Conservation (phyloP, 768 basidiomycete species). For the Leucogyrophana mollusca region DNA sequence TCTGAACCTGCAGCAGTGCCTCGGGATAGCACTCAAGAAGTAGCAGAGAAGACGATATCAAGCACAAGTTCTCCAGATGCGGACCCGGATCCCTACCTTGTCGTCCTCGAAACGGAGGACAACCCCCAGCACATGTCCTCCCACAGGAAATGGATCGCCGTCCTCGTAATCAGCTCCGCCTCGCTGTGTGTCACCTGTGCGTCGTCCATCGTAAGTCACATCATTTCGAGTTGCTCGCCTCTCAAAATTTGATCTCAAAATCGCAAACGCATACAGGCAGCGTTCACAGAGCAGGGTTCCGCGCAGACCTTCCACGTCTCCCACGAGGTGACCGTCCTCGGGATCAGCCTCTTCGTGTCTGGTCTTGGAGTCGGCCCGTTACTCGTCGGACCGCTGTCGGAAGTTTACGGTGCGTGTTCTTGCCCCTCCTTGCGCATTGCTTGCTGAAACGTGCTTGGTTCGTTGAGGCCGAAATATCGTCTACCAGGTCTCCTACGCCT, state of each 20-base stretch:
- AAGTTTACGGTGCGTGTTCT: conserved; percentile 25
- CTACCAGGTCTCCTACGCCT: conserved; percentile 57
- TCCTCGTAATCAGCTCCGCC: conserved; percentile 44
- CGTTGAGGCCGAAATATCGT: conserved; percentile 57
- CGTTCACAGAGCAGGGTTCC: conserved; percentile 62
- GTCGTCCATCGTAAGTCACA: conserved; percentile 51
- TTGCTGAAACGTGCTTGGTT: not conserved
- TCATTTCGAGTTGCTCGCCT: not conserved
- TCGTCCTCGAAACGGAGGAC: conserved; percentile 40
- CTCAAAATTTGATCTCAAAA: too few relatives aligned
- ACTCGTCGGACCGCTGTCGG: conserved; percentile 42
- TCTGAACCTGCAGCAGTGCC: conserved; percentile 9
- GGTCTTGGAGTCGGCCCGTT: conserved; percentile 34
- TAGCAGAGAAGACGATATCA: too few relatives aligned
- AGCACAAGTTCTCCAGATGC: too few relatives aligned
- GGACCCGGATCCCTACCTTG: conserved; percentile 18
- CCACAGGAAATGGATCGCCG: conserved; percentile 47
- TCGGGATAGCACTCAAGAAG: conserved; percentile 3
- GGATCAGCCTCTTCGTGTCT: conserved; percentile 43
- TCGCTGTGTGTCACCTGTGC: conserved; percentile 53
- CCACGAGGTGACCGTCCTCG: conserved; percentile 48
- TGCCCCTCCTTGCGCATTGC: not conserved
- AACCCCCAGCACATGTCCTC: conserved; percentile 40
- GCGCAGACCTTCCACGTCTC: conserved; percentile 52
- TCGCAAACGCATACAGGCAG: conserved; percentile 42